These are phyloP conservation scores for Septoria petroselini DNA, from an alignment of 2,329 filamentous ascomycete genomes.

Conservation along the genomic window DNA sequence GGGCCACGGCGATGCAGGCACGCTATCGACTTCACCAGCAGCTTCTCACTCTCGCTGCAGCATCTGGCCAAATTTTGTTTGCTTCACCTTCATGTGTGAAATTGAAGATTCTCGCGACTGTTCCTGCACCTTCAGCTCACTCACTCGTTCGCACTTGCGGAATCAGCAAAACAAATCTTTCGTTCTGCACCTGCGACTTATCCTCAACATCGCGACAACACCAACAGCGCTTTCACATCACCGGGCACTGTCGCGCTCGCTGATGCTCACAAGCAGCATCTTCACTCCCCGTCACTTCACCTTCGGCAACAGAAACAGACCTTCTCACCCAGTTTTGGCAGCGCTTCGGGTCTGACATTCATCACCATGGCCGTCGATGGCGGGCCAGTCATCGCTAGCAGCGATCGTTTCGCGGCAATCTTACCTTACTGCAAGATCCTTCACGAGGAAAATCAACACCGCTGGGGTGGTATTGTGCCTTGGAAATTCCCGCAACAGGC, in stretches of 20 bases:
- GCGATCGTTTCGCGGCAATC: slow-evolving; percentile 33
- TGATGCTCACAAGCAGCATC: background rate
- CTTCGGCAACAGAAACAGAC: no score
- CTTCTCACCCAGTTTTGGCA: background rate
- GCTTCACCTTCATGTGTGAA: background rate
- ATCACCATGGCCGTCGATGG: slow-evolving; percentile 20
- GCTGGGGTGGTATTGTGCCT: slow-evolving; percentile 34
- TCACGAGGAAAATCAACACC: slow-evolving; percentile 27
- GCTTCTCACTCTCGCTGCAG: background rate
- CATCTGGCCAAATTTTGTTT: background rate
- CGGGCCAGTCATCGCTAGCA: slow-evolving; percentile 33
- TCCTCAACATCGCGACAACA: background rate
- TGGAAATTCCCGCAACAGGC: slow-evolving; percentile 35
- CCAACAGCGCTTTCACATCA: background rate
- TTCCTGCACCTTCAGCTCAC: background rate
- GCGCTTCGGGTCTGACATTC: background rate
- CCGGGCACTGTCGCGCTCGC: slow-evolving; percentile 1
- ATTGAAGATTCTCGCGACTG: background rate
- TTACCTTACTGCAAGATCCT: slow-evolving; percentile 32
- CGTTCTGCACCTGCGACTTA: background rate
- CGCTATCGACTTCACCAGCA: background rate
- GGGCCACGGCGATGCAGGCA: background rate
- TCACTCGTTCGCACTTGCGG: slow-evolving; percentile 5
- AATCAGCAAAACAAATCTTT: slow-evolving; percentile 1
- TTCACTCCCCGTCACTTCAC: no score